Evolutionary conservation across 495 filamentous ascomycete genomes (phyloP).

Genomic region (Penicillium soppii): DNA sequence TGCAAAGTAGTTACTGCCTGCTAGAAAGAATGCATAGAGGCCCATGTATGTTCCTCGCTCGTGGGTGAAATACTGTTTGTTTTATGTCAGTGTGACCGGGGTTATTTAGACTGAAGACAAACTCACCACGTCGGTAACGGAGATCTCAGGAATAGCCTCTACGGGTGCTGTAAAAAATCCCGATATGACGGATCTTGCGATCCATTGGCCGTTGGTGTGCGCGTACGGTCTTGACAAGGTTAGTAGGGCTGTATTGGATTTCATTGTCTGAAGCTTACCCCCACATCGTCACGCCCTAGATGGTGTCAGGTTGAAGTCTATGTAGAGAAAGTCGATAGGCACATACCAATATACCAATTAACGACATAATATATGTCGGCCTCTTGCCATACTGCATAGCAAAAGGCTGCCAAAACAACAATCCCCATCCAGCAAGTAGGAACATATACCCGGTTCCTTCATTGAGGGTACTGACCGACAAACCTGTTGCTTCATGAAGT

Average conservation of each 20-base stretch:
- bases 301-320: not conserved
- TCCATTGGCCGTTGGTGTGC: constrained; percentile 58
- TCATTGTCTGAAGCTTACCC: constrained; percentile 29
- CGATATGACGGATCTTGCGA: constrained; percentile 58
- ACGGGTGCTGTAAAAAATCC: constrained; percentile 68
- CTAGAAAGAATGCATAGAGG: constrained; percentile 61
- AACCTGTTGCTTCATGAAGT: constrained; percentile 53
- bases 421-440: constrained; percentile 60
- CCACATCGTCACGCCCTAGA: constrained; percentile 38
- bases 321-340: not conserved
- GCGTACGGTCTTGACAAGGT: constrained; percentile 32
- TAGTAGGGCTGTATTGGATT: too few species aligned
- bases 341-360: constrained; percentile 52
- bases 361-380: constrained; percentile 58
- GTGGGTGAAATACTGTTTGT: constrained; percentile 58
- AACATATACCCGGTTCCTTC: constrained; percentile 67
- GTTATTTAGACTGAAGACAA: not conserved
- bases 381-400: constrained; percentile 67
- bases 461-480: constrained; percentile 54
- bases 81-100: not conserved
- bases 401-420: constrained; percentile 69
- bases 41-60: constrained; percentile 65
- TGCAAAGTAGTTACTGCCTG: constrained; percentile 64
- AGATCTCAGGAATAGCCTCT: constrained; percentile 61
- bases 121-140: constrained; percentile 58